Evolutionary conservation across 495 filamentous ascomycete species (phyloP).

Genomic region (Monascus purpureus): DNA sequence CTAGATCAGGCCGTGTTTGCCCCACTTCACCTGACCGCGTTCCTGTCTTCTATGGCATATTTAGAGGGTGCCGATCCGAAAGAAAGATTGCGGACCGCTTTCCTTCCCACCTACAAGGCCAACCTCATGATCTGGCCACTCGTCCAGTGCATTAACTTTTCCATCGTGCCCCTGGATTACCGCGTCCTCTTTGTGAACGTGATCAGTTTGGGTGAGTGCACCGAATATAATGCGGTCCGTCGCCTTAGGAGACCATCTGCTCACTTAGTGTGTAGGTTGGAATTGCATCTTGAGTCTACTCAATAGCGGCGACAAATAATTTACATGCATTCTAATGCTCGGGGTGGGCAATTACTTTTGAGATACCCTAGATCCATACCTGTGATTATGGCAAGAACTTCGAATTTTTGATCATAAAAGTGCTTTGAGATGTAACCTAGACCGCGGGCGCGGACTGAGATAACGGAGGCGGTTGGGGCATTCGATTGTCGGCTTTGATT

Average conservation of each 20-base stretch:
- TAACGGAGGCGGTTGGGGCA: too few relatives aligned
- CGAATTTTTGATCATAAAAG: too few relatives aligned
- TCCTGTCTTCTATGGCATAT: conserved; percentile 74
- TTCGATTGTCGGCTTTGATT: too few relatives aligned
- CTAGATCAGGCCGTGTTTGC: conserved; percentile 82
- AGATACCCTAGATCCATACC: conserved; percentile 11
- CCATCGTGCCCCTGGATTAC: conserved; percentile 74
- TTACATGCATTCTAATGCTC: conserved; percentile 1
- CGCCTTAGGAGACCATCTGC: conserved; percentile 1
- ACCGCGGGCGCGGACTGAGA: too few relatives aligned
- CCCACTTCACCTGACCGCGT: conserved; percentile 63
- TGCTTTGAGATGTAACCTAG: too few relatives aligned
- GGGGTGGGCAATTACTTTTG: conserved; percentile 5
- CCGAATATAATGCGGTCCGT: background rate
- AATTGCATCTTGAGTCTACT: conserved; percentile 88
- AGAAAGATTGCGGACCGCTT: conserved; percentile 59
- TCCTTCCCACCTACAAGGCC: conserved; percentile 52
- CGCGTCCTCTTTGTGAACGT: conserved; percentile 82
- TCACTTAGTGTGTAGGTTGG: conserved; percentile 52
- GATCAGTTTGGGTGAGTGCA: conserved; percentile 51
- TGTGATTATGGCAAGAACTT: too few relatives aligned
- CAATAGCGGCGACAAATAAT: conserved; percentile 42
- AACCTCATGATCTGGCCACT: conserved; percentile 92
- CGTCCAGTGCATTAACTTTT: conserved; percentile 86
- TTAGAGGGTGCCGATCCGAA: conserved; percentile 63